phyloP scores from a whole-genome alignment of 2,329 filamentous ascomycete species.

The Cyphellophora europaea region DNA sequence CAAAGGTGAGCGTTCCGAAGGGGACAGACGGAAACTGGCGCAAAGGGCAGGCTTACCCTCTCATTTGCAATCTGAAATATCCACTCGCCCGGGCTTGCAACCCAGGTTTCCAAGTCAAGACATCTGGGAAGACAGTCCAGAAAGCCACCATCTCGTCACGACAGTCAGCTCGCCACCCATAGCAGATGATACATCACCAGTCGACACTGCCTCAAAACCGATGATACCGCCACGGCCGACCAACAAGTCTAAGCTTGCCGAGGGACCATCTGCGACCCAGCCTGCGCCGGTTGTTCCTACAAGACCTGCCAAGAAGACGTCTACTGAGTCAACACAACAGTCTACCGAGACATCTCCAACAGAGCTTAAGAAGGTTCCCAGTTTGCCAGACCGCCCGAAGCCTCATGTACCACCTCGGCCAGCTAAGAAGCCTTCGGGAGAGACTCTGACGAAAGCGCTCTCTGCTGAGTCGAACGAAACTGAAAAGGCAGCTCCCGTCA shows the following conservation, averaged over 20 bases:
- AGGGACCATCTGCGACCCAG: constrained; percentile 14
- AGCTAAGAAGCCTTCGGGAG: constrained; percentile 38
- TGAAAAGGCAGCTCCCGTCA: constrained; percentile 21
- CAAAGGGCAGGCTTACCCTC: constrained; percentile 29
- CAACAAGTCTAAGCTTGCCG: constrained; percentile 17
- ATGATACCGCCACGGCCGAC: constrained; percentile 21
- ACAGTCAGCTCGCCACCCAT: constrained; percentile 52
- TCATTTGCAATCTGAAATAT: constrained; percentile 41
- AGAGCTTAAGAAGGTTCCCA: constrained; percentile 41
- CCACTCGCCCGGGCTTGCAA: constrained; percentile 44
- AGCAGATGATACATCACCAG: constrained; percentile 37
- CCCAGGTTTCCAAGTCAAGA: constrained; percentile 84
- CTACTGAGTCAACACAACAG: constrained; percentile 24
- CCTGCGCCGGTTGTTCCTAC: constrained; percentile 20
- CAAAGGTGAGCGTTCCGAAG: constrained; percentile 29
- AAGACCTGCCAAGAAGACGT: constrained; percentile 24
- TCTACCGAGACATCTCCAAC: constrained; percentile 32
- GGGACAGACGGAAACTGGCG: constrained; percentile 28
- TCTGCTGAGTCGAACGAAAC: constrained; percentile 32
- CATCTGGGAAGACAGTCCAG: constrained; percentile 89
- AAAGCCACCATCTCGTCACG: constrained; percentile 70
- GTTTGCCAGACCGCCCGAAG: constrained; percentile 50
- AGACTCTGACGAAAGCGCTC: constrained; percentile 25
- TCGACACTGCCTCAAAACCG: constrained; percentile 20
- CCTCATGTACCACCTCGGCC: constrained; percentile 59